Base-by-base conservation (phyloP, 345 rosid genomes). In the Eucalyptus fibrosa region DNA sequence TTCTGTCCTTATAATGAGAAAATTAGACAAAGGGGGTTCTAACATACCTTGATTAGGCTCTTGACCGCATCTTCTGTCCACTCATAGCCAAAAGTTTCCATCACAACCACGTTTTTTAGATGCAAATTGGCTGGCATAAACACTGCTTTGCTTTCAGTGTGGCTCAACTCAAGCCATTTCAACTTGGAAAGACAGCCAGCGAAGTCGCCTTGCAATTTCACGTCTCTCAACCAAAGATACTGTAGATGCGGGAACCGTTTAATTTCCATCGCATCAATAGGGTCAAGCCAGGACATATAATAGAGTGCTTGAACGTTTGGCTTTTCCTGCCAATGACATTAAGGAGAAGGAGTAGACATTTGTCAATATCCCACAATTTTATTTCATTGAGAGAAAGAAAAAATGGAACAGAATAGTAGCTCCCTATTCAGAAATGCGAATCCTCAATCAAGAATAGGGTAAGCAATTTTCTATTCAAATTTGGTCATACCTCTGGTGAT, bases 161-260 rank as follows among this genome's bases (percentile, higher is more conserved):
- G 37, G 37, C 37, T 34, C 37, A 50, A 67, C 77, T 15, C 62
- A 44, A 44, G 7, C 2, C 2, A 44, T 44, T 44, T 44, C 45
- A 44, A 44, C 45, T 44, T 44, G 45, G 45, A 44, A 44, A 44
- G 45, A 44, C 45, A 44, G 45, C 45, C 45, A 44, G 3, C 0
- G 3, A 44, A 44, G 45, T 44, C 45, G 45, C 45, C 30, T 56
- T 10, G 62, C 28, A 10, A 4, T 3, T 0, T 2, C 23, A 24
- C 12, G 30, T 2, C 5, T 9, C 0, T 0, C 30, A 56, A 0
- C 30, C 62, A 23, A 26, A 56, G 62, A 5, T 10, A 11, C 6
- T 1, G 62, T 4, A 56, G 28, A 56, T 10, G 7, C 5, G 62
- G 62, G 62, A 55, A 55, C 28, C 28, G 60, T 1, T 55, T 2